Base-by-base conservation (phyloP, 176 grass and related monocot genomes). In the Oryza rufipogon region DNA sequence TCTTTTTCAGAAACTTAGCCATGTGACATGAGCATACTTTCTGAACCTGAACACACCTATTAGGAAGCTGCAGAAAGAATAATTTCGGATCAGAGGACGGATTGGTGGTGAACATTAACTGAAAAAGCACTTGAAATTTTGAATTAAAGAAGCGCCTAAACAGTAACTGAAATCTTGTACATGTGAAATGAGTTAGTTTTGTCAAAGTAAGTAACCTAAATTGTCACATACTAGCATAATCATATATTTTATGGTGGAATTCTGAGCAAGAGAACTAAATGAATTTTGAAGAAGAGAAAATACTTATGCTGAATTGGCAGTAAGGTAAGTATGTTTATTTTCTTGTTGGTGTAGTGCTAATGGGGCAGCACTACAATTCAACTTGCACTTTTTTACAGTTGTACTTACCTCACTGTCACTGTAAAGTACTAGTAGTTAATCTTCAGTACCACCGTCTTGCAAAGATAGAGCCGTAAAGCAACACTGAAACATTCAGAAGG, bases 11-110 rank as follows among this genome's bases (percentile, higher is more conserved):
- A 54, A 64, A 54, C 68, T 49, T 75, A n/a, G 54, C 70, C 80
- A 90, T 87, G 80, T 90, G 64, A 83, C 68, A 39, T 68, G 84
- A 90, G 68, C 63, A 52, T 79, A 64, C 76, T 68, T 56, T 90
- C 84, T 69, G 84, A 82, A 48, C 5, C 67, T 45, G 47, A 64
- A 41, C 39, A 69, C 46, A 69, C 46, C 71, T 22, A 51, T 69
- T 42, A 69, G 17, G 41, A 58, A 45, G 23, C 60, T 64, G 61
- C 11, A 64, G 28, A 87, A 64, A 38, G 74, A 79, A 39, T 17
- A 83, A 77, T 82, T 79, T 52, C 26, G 81, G 26, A 36, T 82
- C 14, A 25, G 13, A 12, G 20, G 41, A 34, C 9, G 63, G 82
- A 80, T 52, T 22, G 52, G 9, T 22, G 6, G 41, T 3, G 39